phyloP scores from a whole-genome alignment of 306 rosid genomes.

The Lathyrus aphaca region DNA sequence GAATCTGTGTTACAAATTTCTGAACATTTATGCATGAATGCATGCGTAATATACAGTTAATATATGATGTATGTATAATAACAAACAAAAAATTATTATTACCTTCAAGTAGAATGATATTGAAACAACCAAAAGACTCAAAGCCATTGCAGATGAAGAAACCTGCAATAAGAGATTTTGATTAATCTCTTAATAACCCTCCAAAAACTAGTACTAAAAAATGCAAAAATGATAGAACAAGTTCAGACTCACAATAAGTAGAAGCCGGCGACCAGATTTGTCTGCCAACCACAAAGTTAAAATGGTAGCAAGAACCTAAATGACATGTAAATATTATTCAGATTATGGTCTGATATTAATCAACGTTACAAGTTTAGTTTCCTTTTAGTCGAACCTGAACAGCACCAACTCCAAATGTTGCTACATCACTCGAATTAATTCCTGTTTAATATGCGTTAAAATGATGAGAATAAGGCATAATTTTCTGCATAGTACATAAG shows the following conservation, averaged over 20 bases:
- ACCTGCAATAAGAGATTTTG: conserved; percentile 57
- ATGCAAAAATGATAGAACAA: conserved; percentile 27
- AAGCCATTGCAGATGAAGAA: conserved; percentile 76
- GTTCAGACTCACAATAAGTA: conserved; percentile 78
- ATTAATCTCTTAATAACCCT: conserved; percentile 18
- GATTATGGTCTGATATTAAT: conserved; percentile 37
- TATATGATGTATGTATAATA: conserved; percentile 1
- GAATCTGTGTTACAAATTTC: background rate
- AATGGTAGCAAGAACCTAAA: conserved; percentile 79
- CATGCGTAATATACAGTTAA: conserved; percentile 5
- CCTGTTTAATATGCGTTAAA: conserved; percentile 54
- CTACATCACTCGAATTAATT: conserved; percentile 68
- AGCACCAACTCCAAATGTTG: conserved; percentile 88
- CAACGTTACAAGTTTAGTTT: conserved; percentile 48
- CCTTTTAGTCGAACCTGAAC: conserved; percentile 69
- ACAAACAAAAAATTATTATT: conserved; percentile 22
- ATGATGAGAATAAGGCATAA: conserved; percentile 22
- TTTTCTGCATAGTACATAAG: background rate
- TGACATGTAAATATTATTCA: conserved; percentile 44
- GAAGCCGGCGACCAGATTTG: conserved; percentile 85
- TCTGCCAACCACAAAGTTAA: conserved; percentile 86
- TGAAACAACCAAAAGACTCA: conserved; percentile 78
- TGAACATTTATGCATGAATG: background rate
- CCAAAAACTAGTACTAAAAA: conserved; percentile 26
- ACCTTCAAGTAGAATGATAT: conserved; percentile 79